A percentile compares a stretch with the other conserved stretches of the same genome.
phyloP scores from a whole-genome alignment of 805 yeast genomes.

The Suhomyces sp. region DNA sequence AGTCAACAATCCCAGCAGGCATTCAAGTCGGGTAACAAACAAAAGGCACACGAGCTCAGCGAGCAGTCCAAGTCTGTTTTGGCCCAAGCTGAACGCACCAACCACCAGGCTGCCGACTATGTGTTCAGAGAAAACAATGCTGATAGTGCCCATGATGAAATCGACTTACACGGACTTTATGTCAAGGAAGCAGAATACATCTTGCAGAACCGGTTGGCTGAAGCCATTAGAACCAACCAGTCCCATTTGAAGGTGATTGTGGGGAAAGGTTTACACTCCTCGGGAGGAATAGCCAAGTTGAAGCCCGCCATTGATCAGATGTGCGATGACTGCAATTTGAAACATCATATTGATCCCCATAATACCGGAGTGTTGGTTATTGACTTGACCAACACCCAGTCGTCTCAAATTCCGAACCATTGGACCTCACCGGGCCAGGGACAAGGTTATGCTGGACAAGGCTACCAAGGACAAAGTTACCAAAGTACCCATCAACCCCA shows the following conservation, averaged over 20 bases:
- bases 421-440: slow-evolving; percentile 33
- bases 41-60: slow-evolving; percentile 70
- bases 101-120: slow-evolving; percentile 83
- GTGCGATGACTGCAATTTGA: slow-evolving; percentile 65
- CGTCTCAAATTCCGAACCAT: slow-evolving; percentile 30
- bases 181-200: slow-evolving; percentile 85
- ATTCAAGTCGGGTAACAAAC: slow-evolving; percentile 70
- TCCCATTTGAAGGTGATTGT: slow-evolving; percentile 75
- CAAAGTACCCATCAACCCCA: slow-evolving; percentile 12
- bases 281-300: slow-evolving; percentile 77
- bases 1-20: slow-evolving; percentile 75
- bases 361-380: slow-evolving; percentile 82
- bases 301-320: slow-evolving; percentile 85
- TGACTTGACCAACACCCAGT: slow-evolving; percentile 43
- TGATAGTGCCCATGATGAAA: slow-evolving; percentile 82
- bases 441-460: slow-evolving; percentile 20
- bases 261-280: slow-evolving; percentile 89
- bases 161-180: slow-evolving; percentile 88
- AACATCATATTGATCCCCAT: slow-evolving; percentile 59
- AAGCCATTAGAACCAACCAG: slow-evolving; percentile 60
- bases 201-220: slow-evolving; percentile 69
- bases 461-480: slow-evolving; percentile 19
- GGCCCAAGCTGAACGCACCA: slow-evolving; percentile 63
- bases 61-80: slow-evolving; percentile 62
- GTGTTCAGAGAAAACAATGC: slow-evolving; percentile 86